Conservation (phyloP, 1,284 basidiomycete species). For the Cutaneotrichosporon arboriforme region DNA sequence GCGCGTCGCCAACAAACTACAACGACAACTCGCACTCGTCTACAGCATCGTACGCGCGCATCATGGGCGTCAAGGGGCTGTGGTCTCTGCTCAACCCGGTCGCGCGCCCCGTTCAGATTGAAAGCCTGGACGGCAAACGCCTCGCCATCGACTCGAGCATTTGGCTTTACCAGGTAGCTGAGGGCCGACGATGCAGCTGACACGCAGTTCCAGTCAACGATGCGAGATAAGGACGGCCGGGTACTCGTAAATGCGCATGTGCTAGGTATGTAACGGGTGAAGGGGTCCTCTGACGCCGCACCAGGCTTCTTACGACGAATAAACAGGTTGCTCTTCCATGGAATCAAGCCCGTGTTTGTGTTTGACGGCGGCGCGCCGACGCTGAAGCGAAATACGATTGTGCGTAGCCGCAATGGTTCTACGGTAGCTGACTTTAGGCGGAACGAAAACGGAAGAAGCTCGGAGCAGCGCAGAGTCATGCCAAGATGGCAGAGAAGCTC, state of each 20-base stretch:
- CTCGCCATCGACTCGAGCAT: slow-evolving; percentile 98
- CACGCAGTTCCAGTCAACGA: slow-evolving; percentile 90
- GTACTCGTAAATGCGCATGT: slow-evolving; percentile 91
- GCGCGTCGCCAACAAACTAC: not conserved
- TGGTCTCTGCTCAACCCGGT: slow-evolving; percentile 89
- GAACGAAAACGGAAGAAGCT: slow-evolving; percentile 81
- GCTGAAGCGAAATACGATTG: slow-evolving; percentile 80
- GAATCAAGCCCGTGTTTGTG: slow-evolving; percentile 94
- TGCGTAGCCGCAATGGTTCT: slow-evolving; percentile 54
- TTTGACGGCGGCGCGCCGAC: slow-evolving; percentile 91
- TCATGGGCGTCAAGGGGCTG: slow-evolving; percentile 90
- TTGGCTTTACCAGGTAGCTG: slow-evolving; percentile 72
- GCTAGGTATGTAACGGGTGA: slow-evolving; percentile 56
- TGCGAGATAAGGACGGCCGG: slow-evolving; percentile 93
- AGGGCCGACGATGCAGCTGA: not conserved
- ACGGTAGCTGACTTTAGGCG: slow-evolving; percentile 68
- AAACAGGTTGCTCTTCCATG: slow-evolving; percentile 90
- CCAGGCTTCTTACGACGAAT: slow-evolving; percentile 76
- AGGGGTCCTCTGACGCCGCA: not conserved
- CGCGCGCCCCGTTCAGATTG: slow-evolving; percentile 81
- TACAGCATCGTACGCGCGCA: not conserved
- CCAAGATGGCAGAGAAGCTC: slow-evolving; percentile 79
- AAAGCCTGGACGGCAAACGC: slow-evolving; percentile 82
- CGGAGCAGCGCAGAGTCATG: slow-evolving; percentile 77
- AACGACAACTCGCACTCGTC: not conserved